These are phyloP conservation scores for Nepenthes alata DNA, from an alignment of 179 eudicot genomes.

Conservation along the genomic window DNA sequence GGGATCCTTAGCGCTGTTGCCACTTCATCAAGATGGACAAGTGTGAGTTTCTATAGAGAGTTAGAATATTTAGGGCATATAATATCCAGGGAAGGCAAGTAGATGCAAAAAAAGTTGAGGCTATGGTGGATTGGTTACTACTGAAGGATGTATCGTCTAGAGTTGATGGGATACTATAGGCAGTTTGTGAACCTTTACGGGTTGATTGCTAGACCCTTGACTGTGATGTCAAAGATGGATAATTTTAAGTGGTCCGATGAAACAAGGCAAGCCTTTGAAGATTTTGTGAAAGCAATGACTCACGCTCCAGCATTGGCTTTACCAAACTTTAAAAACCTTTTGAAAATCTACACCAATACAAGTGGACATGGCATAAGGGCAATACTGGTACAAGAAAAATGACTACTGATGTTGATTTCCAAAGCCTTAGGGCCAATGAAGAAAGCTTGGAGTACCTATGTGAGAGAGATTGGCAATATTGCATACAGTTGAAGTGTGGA, in stretches of 20 bases:
- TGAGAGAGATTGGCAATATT: no score
- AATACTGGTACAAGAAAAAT: no score
- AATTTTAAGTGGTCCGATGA: background rate
- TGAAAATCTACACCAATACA: no score
- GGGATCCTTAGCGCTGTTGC: background rate
- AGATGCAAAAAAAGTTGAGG: background rate
- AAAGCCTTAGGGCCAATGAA: no score
- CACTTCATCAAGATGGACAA: background rate
- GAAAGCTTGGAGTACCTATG: no score
- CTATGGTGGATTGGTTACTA: background rate
- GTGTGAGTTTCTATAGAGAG: background rate
- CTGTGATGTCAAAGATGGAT: background rate
- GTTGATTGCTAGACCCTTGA: background rate
- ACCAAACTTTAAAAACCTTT: no score
- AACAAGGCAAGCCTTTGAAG: background rate
- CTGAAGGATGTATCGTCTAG: background rate
- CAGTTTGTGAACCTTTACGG: background rate
- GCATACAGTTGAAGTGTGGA: no score
- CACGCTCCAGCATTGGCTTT: no score
- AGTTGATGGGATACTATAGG: background rate
- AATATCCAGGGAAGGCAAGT: background rate
- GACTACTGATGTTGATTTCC: no score
- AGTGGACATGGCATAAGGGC: no score
- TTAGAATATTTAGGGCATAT: constrained; percentile 6
- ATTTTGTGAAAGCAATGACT: no score